phyloP scores from a whole-genome alignment of 1,139 yeast genomes.

The Saccharomyces hybrid region DNA sequence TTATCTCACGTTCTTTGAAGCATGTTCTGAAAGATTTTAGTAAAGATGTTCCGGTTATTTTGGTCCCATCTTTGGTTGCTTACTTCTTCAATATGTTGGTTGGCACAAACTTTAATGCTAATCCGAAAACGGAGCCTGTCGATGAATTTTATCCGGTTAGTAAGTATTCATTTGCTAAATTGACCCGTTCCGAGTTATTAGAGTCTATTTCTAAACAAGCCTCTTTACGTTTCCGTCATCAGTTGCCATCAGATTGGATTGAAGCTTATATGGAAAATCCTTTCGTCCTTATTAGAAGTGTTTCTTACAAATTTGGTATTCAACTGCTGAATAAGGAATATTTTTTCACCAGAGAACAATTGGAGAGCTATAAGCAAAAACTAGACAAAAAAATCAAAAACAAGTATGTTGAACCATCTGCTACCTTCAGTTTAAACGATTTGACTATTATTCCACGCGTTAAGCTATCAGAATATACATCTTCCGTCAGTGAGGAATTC shows the following conservation, averaged over 20 bases:
- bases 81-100: slow-evolving; percentile 71
- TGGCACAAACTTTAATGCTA: slow-evolving; percentile 40
- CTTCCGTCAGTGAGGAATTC: slow-evolving; percentile 68
- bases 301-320: slow-evolving; percentile 74
- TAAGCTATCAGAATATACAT: slow-evolving; percentile 61
- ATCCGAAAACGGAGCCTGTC: slow-evolving; percentile 39
- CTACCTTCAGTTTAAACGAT: slow-evolving; percentile 52
- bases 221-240: slow-evolving; percentile 51
- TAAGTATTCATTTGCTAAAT: slow-evolving; percentile 33
- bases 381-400: slow-evolving; percentile 36
- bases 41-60: slow-evolving; percentile 42
- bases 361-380: slow-evolving; percentile 35
- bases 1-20: slow-evolving; percentile 72
- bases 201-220: slow-evolving; percentile 47
- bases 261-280: slow-evolving; percentile 32
- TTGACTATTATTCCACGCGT: slow-evolving; percentile 66
- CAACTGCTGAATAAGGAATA: slow-evolving; percentile 56
- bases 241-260: slow-evolving; percentile 46
- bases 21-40: slow-evolving; percentile 56
- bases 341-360: slow-evolving; percentile 38
- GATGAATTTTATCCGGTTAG: slow-evolving; percentile 40
- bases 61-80: slow-evolving; percentile 53
- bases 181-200: slow-evolving; percentile 41
- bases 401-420: slow-evolving; percentile 26
- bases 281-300: slow-evolving; percentile 55